Evolutionary conservation across 1,139 yeast species (phyloP).

Genomic region (Suhomyces terraborum): DNA sequence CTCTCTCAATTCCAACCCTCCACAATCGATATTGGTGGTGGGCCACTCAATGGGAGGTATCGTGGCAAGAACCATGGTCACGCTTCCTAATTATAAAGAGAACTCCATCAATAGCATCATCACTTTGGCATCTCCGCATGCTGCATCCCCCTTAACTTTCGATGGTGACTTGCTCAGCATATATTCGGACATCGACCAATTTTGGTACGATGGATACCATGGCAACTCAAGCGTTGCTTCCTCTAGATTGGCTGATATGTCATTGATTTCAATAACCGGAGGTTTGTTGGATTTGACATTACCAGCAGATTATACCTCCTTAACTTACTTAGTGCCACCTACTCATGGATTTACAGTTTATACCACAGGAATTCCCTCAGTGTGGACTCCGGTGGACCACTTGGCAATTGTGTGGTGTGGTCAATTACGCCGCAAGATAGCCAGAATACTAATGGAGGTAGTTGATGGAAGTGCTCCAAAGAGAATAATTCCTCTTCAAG

Average conservation of each 20-base stretch:
- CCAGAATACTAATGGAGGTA: constrained; percentile 59
- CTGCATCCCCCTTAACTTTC: constrained; percentile 92
- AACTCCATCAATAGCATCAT: constrained; percentile 80
- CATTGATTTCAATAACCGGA: constrained; percentile 84
- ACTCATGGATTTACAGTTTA: constrained; percentile 80
- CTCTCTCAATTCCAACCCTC: constrained; percentile 37
- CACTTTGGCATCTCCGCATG: constrained; percentile 91
- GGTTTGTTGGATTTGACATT: constrained; percentile 78
- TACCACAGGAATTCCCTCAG: constrained; percentile 84
- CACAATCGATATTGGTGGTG: constrained; percentile 73
- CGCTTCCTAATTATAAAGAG: constrained; percentile 71
- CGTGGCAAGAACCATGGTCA: constrained; percentile 79
- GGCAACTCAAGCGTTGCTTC: constrained; percentile 34
- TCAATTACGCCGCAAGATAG: constrained; percentile 70
- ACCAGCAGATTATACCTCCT: constrained; percentile 90
- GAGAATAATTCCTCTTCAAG: constrained; percentile 50
- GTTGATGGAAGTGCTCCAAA: constrained; percentile 47
- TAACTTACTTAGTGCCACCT: constrained; percentile 71
- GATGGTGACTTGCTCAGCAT: constrained; percentile 83
- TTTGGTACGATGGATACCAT: constrained; percentile 65
- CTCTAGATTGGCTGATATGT: constrained; percentile 47
- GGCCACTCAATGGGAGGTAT: constrained; percentile 99
- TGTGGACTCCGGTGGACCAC: constrained; percentile 96
- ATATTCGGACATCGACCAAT: constrained; percentile 73
- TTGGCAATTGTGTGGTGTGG: constrained; percentile 97